Percentiles rank a stretch among this genome's conserved stretches.
phyloP scores from a whole-genome alignment of 495 filamentous ascomycete species.

The Oidiodendron maius region DNA sequence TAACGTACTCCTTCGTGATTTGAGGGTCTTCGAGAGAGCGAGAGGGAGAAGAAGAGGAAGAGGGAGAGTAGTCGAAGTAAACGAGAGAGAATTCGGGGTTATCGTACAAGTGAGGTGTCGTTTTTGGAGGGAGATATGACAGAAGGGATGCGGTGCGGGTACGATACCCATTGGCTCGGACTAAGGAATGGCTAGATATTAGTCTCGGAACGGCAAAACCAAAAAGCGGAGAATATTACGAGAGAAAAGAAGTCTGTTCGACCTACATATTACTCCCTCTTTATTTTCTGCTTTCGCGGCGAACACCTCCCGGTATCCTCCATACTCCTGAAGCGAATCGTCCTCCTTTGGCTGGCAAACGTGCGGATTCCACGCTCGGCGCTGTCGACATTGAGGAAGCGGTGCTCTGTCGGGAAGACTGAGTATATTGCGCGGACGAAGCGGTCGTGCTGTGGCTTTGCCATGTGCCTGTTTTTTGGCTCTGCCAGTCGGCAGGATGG shows the following conservation, averaged over 20 bases:
- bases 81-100: neutral
- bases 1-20: conserved; percentile 2
- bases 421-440: neutral
- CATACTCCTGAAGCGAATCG: neutral
- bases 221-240: neutral
- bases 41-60: neutral
- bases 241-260: no score
- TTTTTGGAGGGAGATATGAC: neutral
- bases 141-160: neutral
- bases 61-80: neutral
- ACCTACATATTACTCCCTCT: neutral
- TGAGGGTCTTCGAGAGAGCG: neutral
- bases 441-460: no score
- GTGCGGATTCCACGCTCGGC: neutral
- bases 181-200: neutral
- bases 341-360: neutral
- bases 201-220: neutral
- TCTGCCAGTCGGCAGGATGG: neutral
- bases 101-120: conserved; percentile 2
- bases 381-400: conserved; percentile 1
- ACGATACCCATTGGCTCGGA: neutral
- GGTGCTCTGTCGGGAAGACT: neutral
- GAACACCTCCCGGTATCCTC: neutral
- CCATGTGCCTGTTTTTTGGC: neutral
- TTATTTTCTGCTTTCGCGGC: neutral